Conservation (phyloP, 352 stramenopile species). For the Phytopythium aichiense region DNA sequence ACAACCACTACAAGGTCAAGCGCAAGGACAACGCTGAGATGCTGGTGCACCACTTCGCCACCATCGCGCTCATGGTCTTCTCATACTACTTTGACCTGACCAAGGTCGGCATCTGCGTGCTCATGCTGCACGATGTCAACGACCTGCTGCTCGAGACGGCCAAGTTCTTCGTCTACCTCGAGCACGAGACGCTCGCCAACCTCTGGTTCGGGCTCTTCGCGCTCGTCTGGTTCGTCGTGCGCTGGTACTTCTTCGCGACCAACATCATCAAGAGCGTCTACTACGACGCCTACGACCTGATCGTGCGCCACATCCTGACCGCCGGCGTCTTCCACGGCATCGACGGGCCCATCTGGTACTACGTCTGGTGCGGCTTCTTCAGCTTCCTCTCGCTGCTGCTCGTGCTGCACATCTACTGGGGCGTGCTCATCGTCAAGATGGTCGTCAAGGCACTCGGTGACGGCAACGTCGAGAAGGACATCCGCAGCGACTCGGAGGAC, state of each 20-base stretch:
- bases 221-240: slow-evolving; percentile 67
- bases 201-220: slow-evolving; percentile 67
- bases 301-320: slow-evolving; percentile 44
- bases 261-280: slow-evolving; percentile 72
- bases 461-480: slow-evolving; percentile 78
- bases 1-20: slow-evolving; percentile 79
- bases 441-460: slow-evolving; percentile 51
- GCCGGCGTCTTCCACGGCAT: slow-evolving; percentile 35
- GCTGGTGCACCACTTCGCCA: slow-evolving; percentile 75
- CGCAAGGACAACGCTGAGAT: slow-evolving; percentile 83
- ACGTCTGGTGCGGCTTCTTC: slow-evolving; percentile 47
- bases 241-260: slow-evolving; percentile 66
- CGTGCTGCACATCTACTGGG: slow-evolving; percentile 75
- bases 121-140: slow-evolving; percentile 83
- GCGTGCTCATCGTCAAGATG: slow-evolving; percentile 74
- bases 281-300: slow-evolving; percentile 39
- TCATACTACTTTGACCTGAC: slow-evolving; percentile 73
- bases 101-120: slow-evolving; percentile 64
- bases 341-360: slow-evolving; percentile 47
- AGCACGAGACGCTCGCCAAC: slow-evolving; percentile 64
- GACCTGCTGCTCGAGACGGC: slow-evolving; percentile 74
- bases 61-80: slow-evolving; percentile 75
- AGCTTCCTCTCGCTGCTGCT: slow-evolving; percentile 56
- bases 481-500: slow-evolving; percentile 73
- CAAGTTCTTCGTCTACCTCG: slow-evolving; percentile 78